Evolutionary conservation across 164 flowering plant species (phyloP), one percentile per base, ranked within the genome.

Genomic region (Pachysandra terminalis): DNA sequence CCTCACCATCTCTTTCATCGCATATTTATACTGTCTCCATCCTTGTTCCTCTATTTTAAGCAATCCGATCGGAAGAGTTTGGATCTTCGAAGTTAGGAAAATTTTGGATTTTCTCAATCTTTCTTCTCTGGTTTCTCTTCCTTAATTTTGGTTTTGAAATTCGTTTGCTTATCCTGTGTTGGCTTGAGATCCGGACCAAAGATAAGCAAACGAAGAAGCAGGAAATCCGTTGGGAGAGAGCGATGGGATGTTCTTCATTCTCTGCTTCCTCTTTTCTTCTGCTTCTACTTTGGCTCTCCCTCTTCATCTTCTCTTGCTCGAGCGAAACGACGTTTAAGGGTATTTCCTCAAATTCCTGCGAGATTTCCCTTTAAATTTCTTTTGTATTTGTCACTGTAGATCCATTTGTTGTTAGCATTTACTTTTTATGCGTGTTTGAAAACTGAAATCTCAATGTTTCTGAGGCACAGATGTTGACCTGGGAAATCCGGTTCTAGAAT

Each of bases 391-490:
- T 32, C 37, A 32, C 5, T 3, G 51, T 45, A 45, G 51, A 45
- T 45, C 17, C 51, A 45, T 45, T 10, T 45, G 51, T 12, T 45
- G 10, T 45, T 10, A 45, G 17, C 51, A 45, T 45, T 45, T 5
- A 45, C 51, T 45, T 10, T 58, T 59, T 0, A 24, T 35, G 9
- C 7, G 37, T 7, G 48, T 25, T 45, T 19, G 26, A 15, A 28
- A 32, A 21, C 21, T 59, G 59, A 22, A 19, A 54, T 59, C 3
- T 27, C 32, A 54, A 60, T 22, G 9, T 48, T 57, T n/a, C 13
- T 45, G 59, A 28, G 67, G 41, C 69, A 61, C 91, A 90, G 98
- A 81, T 71, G 59, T 87, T 74, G 71, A 79, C 71, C 62, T 80
- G 45, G 85, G 40, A 26, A 74, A 79, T 65, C 91, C 86, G 56